Base-by-base conservation (phyloP, 2,329 filamentous ascomycete species). In the Talaromyces sp. region DNA sequence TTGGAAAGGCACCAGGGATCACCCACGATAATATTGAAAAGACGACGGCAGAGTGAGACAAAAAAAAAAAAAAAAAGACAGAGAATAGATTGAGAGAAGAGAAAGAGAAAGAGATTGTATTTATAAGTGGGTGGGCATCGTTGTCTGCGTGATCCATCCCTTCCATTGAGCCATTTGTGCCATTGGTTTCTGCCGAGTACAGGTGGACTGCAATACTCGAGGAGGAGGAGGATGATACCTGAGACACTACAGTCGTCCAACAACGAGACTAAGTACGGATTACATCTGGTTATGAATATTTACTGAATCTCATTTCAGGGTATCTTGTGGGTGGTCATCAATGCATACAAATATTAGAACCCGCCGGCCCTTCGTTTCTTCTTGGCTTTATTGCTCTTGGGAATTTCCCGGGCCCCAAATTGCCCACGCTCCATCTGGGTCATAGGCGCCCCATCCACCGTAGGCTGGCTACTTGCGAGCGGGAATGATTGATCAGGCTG, bases 311-410 rank as follows among this genome's bases (percentile, higher is more conserved):
- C 24, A 27, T 27, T n/a, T 27, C 24, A 9, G 24, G 24, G 24
- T 24, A 43, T 27, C 40, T 14, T 43, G n/a, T n/a, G n/a, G 20
- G n/a, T 29, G 19, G 5, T 27, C 11, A 41, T 46, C n/a, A 11
- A 35, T 16, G 16, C n/a, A 22, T 43, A 29, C 22, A 24, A n/a
- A 24, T 43, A 14, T 62, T 68, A 76, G 54, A 76, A 76, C 11
- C 74, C 74, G 24, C 73, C 74, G 17, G 70, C 65, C 47, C 74
- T 62, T 54, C 71, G 69, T 60, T 74, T 76, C 58, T 72, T 75
- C 54, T 64, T 72, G 24, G 60, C 53, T 59, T 70, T 75, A n/a
- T 30, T 58, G 42, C 64, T 70, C 44, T 64, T 66, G 19, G 47
- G 64, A 16, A 62, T 57, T 48, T 74, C 65, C 17, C 73, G 65